Conservation (phyloP, 2,329 filamentous ascomycete genomes). For the Peltaster fructicola region DNA sequence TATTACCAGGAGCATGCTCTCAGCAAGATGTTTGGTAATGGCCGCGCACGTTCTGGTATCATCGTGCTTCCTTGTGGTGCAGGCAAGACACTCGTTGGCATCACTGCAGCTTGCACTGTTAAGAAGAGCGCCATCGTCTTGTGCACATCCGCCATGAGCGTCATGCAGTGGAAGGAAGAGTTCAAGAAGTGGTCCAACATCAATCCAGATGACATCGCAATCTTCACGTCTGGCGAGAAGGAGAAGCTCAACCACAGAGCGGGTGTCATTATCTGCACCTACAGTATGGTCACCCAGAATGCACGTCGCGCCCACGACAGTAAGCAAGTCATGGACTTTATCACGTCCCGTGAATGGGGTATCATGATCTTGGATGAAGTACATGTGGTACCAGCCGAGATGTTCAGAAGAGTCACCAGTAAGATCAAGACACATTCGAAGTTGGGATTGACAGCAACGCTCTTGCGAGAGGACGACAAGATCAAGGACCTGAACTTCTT, state of each 20-base stretch:
- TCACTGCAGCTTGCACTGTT: constrained; percentile 92
- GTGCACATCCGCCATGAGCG: constrained; percentile 94
- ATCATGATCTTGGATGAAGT: constrained; percentile 95
- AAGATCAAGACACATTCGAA: constrained; percentile 92
- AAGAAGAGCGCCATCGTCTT: constrained; percentile 92
- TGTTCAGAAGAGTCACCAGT: constrained; percentile 87
- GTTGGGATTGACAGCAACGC: constrained; percentile 79
- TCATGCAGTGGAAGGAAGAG: constrained; percentile 89
- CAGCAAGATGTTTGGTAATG: constrained; percentile 99
- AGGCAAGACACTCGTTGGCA: constrained; percentile 94
- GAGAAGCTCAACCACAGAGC: constrained; percentile 71
- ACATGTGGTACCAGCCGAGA: constrained; percentile 90
- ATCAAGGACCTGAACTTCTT: constrained; percentile 94
- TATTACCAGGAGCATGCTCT: constrained; percentile 94
- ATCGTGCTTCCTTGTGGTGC: constrained; percentile 94
- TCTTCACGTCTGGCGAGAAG: constrained; percentile 91
- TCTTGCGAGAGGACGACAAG: constrained; percentile 94
- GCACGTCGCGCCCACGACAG: constrained; percentile 79
- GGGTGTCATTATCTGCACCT: constrained; percentile 92
- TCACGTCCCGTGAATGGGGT: constrained; percentile 82
- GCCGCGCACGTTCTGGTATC: constrained; percentile 88
- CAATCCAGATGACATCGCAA: constrained; percentile 76
- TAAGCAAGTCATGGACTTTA: constrained; percentile 93
- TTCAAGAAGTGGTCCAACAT: constrained; percentile 99
- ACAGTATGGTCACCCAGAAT: constrained; percentile 95